These are phyloP conservation scores for Rubroshorea leprosula DNA, from an alignment of 345 rosid species.

Conservation along the genomic window DNA sequence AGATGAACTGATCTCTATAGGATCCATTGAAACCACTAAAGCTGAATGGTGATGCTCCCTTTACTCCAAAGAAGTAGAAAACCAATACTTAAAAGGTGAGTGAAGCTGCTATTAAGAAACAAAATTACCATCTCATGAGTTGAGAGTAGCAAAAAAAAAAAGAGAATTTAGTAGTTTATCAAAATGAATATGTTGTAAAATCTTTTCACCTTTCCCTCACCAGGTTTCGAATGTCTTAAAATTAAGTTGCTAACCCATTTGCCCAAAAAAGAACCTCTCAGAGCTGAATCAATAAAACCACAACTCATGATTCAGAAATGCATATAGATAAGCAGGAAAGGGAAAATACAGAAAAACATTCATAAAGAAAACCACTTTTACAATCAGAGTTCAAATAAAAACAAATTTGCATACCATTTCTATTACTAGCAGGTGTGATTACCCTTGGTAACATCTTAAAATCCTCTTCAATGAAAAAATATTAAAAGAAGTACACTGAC, in stretches of 20 bases:
- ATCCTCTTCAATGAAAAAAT: no score
- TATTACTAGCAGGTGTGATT: no score
- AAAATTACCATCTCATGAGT: not conserved
- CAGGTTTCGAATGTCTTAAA: conserved; percentile 16
- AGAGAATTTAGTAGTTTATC: not conserved
- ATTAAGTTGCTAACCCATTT: conserved; percentile 21
- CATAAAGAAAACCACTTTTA: not conserved
- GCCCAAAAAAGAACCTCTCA: conserved; percentile 20
- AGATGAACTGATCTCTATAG: conserved; percentile 81
- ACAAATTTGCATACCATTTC: no score
- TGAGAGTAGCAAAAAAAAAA: not conserved
- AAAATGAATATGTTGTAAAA: not conserved
- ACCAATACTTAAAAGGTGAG: conserved; percentile 18
- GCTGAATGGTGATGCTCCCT: conserved; percentile 10
- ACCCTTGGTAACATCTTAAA: no score
- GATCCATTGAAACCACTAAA: conserved; percentile 30
- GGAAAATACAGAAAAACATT: not conserved
- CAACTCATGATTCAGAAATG: conserved; percentile 1
- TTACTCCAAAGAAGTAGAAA: conserved; percentile 16
- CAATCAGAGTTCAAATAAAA: not conserved
- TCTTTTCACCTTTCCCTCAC: conserved; percentile 11
- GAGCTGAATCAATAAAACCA: conserved; percentile 19
- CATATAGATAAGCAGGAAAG: not conserved
- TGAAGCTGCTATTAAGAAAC: conserved; percentile 27
- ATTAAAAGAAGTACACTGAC: no score